A percentile compares a stretch with the other conserved stretches of the same genome.
These are phyloP conservation scores for Blastocystis sp. DNA, from an alignment of 352 stramenopile species.

Conservation along the genomic window DNA sequence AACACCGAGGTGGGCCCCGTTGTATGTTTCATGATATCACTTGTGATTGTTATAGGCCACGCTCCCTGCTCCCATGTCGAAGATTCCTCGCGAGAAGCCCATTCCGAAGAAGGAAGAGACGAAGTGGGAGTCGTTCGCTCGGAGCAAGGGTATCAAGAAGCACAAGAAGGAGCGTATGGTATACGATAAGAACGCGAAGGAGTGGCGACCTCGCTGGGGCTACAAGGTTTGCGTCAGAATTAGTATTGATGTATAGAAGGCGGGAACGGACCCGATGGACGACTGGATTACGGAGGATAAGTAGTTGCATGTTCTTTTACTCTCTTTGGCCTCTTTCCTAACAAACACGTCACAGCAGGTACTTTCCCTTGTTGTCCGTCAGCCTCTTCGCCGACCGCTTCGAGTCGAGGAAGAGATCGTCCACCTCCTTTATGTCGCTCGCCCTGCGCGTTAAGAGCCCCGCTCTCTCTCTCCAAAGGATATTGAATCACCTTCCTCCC, in stretches of 20 bases:
- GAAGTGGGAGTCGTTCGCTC: constrained; percentile 96
- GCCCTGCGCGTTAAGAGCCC: constrained; percentile 70
- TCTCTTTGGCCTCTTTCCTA: background rate
- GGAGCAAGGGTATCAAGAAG: constrained; percentile 92
- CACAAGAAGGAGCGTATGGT: constrained; percentile 92
- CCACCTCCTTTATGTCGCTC: constrained; percentile 92
- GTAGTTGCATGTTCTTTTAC: constrained; percentile 19
- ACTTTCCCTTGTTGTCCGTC: constrained; percentile 81
- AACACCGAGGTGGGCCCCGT: constrained; percentile 87
- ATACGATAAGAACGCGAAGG: constrained; percentile 87
- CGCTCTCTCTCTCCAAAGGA: constrained; percentile 30
- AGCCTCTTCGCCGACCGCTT: constrained; percentile 95
- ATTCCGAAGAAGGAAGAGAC: constrained; percentile 90
- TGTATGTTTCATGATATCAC: constrained; percentile 70
- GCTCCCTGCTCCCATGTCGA: constrained; percentile 76
- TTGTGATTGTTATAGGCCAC: constrained; percentile 19
- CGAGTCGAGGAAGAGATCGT: constrained; percentile 94
- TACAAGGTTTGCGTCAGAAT: constrained; percentile 76
- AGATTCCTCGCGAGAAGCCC: constrained; percentile 83
- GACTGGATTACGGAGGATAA: constrained; percentile 52
- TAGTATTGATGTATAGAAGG: constrained; percentile 34
- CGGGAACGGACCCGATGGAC: constrained; percentile 31
- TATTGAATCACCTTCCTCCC: constrained; percentile 83
- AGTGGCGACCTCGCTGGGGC: constrained; percentile 87
- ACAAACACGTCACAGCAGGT: constrained; percentile 70